phyloP scores from a whole-genome alignment of 441 rosid species.

The Gossypium davidsonii region DNA sequence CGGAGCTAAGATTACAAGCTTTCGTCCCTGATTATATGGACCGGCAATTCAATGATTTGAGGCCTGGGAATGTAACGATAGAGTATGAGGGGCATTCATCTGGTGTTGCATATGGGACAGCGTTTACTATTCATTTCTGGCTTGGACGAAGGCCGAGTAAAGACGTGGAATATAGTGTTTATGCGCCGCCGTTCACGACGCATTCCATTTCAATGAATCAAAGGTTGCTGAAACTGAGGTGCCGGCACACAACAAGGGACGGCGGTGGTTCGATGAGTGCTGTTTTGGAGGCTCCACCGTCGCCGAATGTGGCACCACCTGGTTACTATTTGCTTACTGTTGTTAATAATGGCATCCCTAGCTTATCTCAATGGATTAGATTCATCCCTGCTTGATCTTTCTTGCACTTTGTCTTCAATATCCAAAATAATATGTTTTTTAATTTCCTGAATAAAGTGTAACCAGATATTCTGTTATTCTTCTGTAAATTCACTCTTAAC shows the following conservation, averaged over 20 bases:
- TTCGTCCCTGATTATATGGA: constrained; percentile 27
- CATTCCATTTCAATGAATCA: constrained; percentile 30
- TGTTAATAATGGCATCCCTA: constrained; percentile 28
- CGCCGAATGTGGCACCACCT: constrained; percentile 21
- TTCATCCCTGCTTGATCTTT: constrained; percentile 15
- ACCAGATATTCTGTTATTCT: not conserved
- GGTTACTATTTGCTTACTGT: constrained; percentile 33
- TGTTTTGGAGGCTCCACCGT: constrained; percentile 27
- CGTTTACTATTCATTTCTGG: constrained; percentile 24
- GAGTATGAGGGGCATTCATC: not conserved
- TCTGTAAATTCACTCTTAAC: too few relatives aligned
- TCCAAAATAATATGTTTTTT: not conserved
- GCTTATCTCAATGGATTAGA: constrained; percentile 29
- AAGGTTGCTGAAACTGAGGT: constrained; percentile 25
- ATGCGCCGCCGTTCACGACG: constrained; percentile 27
- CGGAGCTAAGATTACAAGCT: constrained; percentile 31
- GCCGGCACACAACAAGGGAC: constrained; percentile 5
- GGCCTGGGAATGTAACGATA: constrained; percentile 23
- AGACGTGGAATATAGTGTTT: constrained; percentile 21
- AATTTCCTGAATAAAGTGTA: not conserved
- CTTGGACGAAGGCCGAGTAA: constrained; percentile 8
- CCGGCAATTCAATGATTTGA: constrained; percentile 7
- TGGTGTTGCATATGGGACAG: constrained; percentile 17
- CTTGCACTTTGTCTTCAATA: not conserved
- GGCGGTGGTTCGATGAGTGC: not conserved